A percentile compares a stretch with the other conserved stretches of the same genome.
Evolutionary conservation across 345 rosid genomes (phyloP).

Genomic region (Brassica cretica): DNA sequence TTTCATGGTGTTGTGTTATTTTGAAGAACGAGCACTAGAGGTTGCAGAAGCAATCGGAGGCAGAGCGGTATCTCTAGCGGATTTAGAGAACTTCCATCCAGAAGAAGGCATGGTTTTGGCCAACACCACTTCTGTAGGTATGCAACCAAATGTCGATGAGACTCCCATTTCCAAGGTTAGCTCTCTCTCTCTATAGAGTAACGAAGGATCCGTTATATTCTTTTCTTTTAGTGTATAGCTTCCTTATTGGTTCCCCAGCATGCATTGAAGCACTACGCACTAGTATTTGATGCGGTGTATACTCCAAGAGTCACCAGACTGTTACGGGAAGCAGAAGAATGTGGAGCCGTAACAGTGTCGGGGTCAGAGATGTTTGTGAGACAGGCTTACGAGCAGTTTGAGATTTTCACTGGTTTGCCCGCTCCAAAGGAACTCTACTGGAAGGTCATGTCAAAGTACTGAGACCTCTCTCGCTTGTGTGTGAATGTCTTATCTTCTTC

Average conservation of each 20-base stretch:
- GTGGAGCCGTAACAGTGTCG: slow-evolving; percentile 65
- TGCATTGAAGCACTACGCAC: slow-evolving; percentile 65
- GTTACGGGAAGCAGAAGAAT: slow-evolving; percentile 79
- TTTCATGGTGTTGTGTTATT: slow-evolving; percentile 19
- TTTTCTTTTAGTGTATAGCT: neutral
- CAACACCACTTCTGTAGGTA: slow-evolving; percentile 89
- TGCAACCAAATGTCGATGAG: slow-evolving; percentile 86
- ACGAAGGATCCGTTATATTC: neutral
- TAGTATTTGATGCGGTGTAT: slow-evolving; percentile 87
- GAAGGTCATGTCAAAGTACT: neutral
- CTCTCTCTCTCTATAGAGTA: neutral
- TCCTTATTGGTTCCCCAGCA: slow-evolving; percentile 42
- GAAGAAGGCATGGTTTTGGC: slow-evolving; percentile 85
- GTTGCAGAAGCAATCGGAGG: slow-evolving; percentile 74
- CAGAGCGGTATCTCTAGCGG: slow-evolving; percentile 68
- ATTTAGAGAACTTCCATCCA: slow-evolving; percentile 64
- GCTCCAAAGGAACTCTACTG: slow-evolving; percentile 22
- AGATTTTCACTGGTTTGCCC: slow-evolving; percentile 75
- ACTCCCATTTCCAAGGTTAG: slow-evolving; percentile 85
- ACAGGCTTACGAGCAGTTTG: slow-evolving; percentile 86
- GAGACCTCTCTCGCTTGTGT: neutral
- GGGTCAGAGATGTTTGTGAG: slow-evolving; percentile 93
- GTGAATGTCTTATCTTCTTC: neutral
- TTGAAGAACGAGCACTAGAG: slow-evolving; percentile 70
- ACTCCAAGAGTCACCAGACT: slow-evolving; percentile 84